Evolutionary conservation across 805 yeast species (phyloP), one percentile per base, ranked within the genome.

Genomic region (Myxozyma kluyveri): DNA sequence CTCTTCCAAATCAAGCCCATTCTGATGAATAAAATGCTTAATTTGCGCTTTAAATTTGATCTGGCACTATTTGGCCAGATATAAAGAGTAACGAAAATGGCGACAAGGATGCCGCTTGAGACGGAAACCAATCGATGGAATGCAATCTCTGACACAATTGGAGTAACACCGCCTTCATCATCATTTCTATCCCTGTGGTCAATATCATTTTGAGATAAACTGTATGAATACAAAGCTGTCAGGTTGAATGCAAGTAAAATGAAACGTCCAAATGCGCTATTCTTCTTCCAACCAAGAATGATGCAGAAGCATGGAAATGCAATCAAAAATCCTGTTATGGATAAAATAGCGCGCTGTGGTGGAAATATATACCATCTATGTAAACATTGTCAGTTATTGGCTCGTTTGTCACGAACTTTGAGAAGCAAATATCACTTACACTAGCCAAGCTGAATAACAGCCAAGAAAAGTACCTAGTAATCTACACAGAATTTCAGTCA

Each of bases 1-100:
- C 82, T 72, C 60, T 83, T 84, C 96, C 95, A 87, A 9, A 82
- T 75, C 23, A 88, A 75, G 1, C 96, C 96, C 76, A 87, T 75
- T 36, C 90, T 72, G 39, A 87, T 71, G 95, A 95, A 88, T 22
- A 86, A 70, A 2, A 82, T 69, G 0, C 88, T 78, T 19, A 87
- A 64, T 0, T 88, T 88, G 24, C 74, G 73, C 54, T 86, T 80
- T 53, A 87, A 69, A 45, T 88, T 70, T 12, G 80, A 72, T 41
- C 95, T 72, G 0, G 96, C 95, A 62, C 87, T 81, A 65, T 82
- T 82, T 3, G 95, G 96, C 46, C 59, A 56, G 32, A 56, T 50
- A 27, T 54, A 52, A 23, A 83, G 69, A 0, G 91, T 83, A 68
- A 88, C 77, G 1, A 79, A 64, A 17, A 88, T 71, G 0, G 95